These are phyloP conservation scores for Soucietia sequanensis DNA, from an alignment of 805 yeast species.

Conservation along the genomic window DNA sequence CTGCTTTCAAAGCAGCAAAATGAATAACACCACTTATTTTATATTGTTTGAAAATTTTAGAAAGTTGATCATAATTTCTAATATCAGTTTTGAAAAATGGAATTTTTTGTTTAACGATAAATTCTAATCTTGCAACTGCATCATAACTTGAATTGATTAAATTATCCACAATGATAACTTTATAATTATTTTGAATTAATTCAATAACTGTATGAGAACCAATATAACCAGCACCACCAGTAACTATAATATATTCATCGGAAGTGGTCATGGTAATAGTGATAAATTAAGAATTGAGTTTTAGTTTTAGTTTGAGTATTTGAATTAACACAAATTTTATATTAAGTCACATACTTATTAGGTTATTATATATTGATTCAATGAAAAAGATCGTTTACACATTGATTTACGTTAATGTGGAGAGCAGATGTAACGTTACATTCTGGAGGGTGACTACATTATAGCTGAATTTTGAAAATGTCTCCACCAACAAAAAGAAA, in stretches of 20 bases:
- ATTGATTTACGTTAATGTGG: too few species aligned
- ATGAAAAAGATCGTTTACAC: too few species aligned
- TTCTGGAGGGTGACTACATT: too few species aligned
- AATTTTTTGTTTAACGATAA: conserved; percentile 47
- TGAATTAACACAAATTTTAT: too few species aligned
- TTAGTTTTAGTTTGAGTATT: neutral
- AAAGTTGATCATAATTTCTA: conserved; percentile 46
- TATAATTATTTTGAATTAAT: conserved; percentile 57
- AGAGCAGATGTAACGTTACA: conserved; percentile 3
- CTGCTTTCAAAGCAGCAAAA: conserved; percentile 83
- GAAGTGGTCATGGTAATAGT: neutral
- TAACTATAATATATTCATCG: conserved; percentile 53
- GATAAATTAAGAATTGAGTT: neutral
- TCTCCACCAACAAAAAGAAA: too few species aligned
- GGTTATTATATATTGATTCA: too few species aligned
- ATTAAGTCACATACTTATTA: too few species aligned
- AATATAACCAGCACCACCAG: conserved; percentile 87
- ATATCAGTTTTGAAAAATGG: conserved; percentile 61
- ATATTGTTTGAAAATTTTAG: conserved; percentile 47
- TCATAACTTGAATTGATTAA: conserved; percentile 65
- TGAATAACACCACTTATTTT: conserved; percentile 63
- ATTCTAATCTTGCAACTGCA: conserved; percentile 61
- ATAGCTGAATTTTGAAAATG: too few species aligned
- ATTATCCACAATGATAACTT: conserved; percentile 74
- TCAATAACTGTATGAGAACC: conserved; percentile 79